Evolutionary conservation across 768 basidiomycete species (phyloP), one percentile per base, ranked within the genome.

Genomic region (Russula ochroleuca): DNA sequence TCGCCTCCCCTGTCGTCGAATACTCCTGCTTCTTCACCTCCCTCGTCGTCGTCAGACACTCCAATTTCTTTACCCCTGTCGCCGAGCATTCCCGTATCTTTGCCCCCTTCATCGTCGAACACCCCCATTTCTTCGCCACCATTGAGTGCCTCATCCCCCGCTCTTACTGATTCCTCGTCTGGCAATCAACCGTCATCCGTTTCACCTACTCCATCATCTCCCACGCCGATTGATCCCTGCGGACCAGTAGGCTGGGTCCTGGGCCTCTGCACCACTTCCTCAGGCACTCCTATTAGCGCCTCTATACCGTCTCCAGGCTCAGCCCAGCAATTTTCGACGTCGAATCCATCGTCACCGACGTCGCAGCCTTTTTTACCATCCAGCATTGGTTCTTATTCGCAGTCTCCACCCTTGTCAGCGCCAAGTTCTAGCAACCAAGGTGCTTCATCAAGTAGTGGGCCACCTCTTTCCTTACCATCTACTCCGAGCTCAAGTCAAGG

Each of bases 171-270:
- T 10, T 45, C 15, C n/a, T 9, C 37, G 4, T 19, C 52, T 3
- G 38, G n/a, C 25, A 3, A 14, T 25, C 58, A 28, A 15, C n/a
- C 47, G 23, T 49, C n/a, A n/a, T 23, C 56, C 6, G 33, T 23
- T 47, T 47, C 45, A 13, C 47, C n/a, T 13, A 11, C 53, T 14
- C 38, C 62, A n/a, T 21, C 62, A 6, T 55, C 62, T 40, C 38
- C 61, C n/a, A 7, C 56, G 41, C 54, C 62, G 7, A 51, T 45
- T 57, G 63, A 61, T 50, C 45, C 35, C 13, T 61, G 63, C 23
- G 56, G 57, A 21, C 72, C 71, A 17, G 65, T 72, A 37, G 66
- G 68, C 10, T 63, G 25, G 38, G 59, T 67, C 38, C 71, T 70
- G 41, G 73, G 53, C 33, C 56, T 60, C 10, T 62, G 69, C 8